Conservation (phyloP, 768 basidiomycete genomes). For the Pisolithus tinctorius region DNA sequence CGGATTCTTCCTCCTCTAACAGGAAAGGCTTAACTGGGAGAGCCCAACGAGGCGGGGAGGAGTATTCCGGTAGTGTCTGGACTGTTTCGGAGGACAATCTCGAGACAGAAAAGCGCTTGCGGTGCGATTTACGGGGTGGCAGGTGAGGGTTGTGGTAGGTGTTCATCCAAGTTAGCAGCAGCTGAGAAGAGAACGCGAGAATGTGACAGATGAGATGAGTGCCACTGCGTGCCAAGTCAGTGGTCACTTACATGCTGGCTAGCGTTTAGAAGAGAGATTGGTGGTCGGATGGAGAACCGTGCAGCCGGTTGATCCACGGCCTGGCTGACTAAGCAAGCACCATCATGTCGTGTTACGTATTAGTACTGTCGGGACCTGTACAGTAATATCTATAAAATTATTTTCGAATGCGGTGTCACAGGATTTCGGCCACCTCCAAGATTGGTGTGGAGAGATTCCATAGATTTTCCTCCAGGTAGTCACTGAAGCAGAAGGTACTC, state of each 20-base stretch:
- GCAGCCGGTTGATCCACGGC: too few relatives aligned
- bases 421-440: too few relatives aligned
- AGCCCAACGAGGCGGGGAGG: constrained; percentile 29
- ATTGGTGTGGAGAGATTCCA: too few relatives aligned
- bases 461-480: too few relatives aligned
- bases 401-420: too few relatives aligned
- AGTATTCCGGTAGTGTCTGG: constrained; percentile 59
- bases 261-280: too few relatives aligned
- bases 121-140: constrained; percentile 34
- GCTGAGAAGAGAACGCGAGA: neutral
- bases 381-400: too few relatives aligned
- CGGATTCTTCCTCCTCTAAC: constrained; percentile 34
- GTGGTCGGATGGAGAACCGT: too few relatives aligned
- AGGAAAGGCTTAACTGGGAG: constrained; percentile 9
- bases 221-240: constrained; percentile 7
- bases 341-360: too few relatives aligned
- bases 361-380: too few relatives aligned
- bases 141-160: constrained; percentile 9
- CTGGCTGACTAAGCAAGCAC: too few relatives aligned
- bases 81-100: constrained; percentile 64
- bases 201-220: constrained; percentile 7
- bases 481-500: too few relatives aligned
- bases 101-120: constrained; percentile 50
- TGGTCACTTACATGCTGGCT: neutral
- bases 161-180: constrained; percentile 7